Conservation (phyloP, 768 basidiomycete genomes). For the Lactarius sp. region DNA sequence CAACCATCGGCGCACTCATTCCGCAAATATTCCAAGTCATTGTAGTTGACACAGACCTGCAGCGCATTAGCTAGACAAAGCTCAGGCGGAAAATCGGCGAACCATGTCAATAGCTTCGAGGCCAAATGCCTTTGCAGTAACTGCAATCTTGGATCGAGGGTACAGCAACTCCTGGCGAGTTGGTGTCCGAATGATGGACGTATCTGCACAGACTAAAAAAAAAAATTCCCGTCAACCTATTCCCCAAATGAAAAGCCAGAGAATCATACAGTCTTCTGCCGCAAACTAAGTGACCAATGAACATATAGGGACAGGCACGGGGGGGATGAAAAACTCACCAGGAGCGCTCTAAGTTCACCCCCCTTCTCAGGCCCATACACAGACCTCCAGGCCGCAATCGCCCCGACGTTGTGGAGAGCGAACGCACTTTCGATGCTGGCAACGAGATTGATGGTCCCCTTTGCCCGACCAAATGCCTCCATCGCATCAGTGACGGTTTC, state of each 20-base stretch:
- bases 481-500: constrained; percentile 51
- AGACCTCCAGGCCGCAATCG: constrained; percentile 68
- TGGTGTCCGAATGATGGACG: constrained; percentile 70
- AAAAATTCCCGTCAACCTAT: neutral
- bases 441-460: constrained; percentile 50
- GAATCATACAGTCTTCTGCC: constrained; percentile 79
- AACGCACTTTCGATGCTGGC: constrained; percentile 84
- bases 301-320: neutral
- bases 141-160: constrained; percentile 76
- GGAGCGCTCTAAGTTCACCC: constrained; percentile 54
- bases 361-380: constrained; percentile 41
- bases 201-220: constrained; percentile 80
- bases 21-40: constrained; percentile 56
- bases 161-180: constrained; percentile 75
- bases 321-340: constrained; percentile 41
- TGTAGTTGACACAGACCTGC: constrained; percentile 87
- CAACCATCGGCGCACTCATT: constrained; percentile 79
- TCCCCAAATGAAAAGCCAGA: neutral
- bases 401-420: constrained; percentile 58
- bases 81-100: neutral
- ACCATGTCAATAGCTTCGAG: constrained; percentile 92
- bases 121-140: constrained; percentile 77
- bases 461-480: constrained; percentile 30
- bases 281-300: constrained; percentile 58
- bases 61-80: neutral